These are phyloP conservation scores for Pueraria montana DNA, from an alignment of 306 rosid genomes.

Conservation along the genomic window DNA sequence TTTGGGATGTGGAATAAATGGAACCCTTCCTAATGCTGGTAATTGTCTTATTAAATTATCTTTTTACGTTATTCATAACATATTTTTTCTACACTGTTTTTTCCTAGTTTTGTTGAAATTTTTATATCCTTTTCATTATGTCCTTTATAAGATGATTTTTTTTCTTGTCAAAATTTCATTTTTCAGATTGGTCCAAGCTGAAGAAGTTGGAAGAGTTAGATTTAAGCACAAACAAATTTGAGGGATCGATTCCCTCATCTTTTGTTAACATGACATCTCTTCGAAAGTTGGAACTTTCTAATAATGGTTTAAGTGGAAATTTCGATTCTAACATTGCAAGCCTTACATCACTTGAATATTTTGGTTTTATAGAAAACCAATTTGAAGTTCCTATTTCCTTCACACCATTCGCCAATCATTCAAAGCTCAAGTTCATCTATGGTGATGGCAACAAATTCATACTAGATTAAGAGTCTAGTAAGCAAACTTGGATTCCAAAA, in stretches of 20 bases:
- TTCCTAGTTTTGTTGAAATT: neutral
- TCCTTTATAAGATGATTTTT: neutral
- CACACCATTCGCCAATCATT: slow-evolving; percentile 18
- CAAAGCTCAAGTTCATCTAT: slow-evolving; percentile 14
- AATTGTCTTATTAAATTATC: neutral
- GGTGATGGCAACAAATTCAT: neutral
- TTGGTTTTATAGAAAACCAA: neutral
- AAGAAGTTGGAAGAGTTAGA: no score
- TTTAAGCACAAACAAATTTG: no score
- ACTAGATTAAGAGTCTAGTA: neutral
- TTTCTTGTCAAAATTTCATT: neutral
- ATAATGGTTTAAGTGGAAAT: no score
- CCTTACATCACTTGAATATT: slow-evolving; percentile 34
- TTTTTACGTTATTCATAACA: neutral
- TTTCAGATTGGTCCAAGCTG: no score
- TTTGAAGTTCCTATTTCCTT: slow-evolving; percentile 37
- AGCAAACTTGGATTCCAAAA: slow-evolving; percentile 4
- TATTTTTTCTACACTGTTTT: neutral
- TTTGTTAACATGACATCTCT: no score
- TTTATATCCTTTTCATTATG: neutral
- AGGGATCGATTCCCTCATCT: no score
- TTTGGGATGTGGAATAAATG: neutral
- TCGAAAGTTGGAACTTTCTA: no score
- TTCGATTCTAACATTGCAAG: neutral
- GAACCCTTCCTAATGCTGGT: neutral